Percentiles rank a stretch among this genome's conserved stretches.
Evolutionary conservation across 2,329 filamentous ascomycete species (phyloP).

Genomic region (Colletotrichum tropicicola): DNA sequence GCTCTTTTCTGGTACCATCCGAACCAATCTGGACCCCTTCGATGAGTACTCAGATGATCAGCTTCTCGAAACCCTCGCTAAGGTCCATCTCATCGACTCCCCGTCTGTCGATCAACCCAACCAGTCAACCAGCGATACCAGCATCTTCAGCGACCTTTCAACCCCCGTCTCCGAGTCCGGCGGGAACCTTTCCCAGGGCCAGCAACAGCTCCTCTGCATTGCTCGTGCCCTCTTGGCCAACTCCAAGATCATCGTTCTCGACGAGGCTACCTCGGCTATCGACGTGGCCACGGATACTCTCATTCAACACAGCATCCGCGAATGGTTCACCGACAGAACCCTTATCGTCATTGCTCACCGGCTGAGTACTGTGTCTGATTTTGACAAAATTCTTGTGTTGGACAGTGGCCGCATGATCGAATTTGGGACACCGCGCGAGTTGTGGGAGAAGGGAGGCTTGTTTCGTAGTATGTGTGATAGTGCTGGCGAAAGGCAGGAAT

Average conservation of each 20-base stretch:
- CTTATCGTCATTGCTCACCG: slow-evolving; percentile 74
- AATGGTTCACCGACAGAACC: slow-evolving; percentile 68
- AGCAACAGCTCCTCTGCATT: slow-evolving; percentile 66
- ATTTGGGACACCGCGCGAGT: slow-evolving; percentile 42
- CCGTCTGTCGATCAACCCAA: slow-evolving; percentile 36
- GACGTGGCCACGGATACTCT: slow-evolving; percentile 73
- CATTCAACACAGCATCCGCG: slow-evolving; percentile 71
- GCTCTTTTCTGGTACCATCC: slow-evolving; percentile 77
- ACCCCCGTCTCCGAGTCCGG: slow-evolving; percentile 70
- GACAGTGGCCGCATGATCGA: slow-evolving; percentile 61
- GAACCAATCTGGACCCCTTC: slow-evolving; percentile 64
- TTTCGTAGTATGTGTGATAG: not conserved
- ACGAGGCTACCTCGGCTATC: slow-evolving; percentile 75
- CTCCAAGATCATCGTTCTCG: slow-evolving; percentile 73
- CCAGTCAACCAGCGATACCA: slow-evolving; percentile 37
- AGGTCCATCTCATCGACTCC: slow-evolving; percentile 71
- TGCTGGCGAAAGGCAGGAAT: slow-evolving; percentile 34
- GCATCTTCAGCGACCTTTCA: slow-evolving; percentile 63
- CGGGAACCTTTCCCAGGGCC: slow-evolving; percentile 47
- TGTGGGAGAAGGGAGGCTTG: slow-evolving; percentile 52
- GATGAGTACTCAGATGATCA: slow-evolving; percentile 73
- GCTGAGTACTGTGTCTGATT: slow-evolving; percentile 72
- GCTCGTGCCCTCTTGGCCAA: slow-evolving; percentile 69
- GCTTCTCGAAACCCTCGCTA: slow-evolving; percentile 72
- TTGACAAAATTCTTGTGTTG: slow-evolving; percentile 71